Evolutionary conservation across 2,329 filamentous ascomycete species (phyloP).

Genomic region (Drechmeria coniospora): DNA sequence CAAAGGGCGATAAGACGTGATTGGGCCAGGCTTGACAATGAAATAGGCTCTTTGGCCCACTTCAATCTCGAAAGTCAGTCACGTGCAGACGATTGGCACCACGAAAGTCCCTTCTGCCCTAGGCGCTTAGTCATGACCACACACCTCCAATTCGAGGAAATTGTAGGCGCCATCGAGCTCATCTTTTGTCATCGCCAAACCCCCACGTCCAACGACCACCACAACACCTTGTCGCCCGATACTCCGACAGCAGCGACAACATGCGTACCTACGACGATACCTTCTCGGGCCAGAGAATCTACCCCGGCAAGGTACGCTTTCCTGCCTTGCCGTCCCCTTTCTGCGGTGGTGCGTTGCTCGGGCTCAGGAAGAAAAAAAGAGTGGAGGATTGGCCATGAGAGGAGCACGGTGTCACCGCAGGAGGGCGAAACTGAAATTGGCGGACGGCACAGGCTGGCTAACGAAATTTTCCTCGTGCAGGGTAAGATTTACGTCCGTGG

Average conservation of each 20-base stretch:
- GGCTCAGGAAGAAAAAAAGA: no score
- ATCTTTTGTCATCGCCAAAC: constrained; percentile 22
- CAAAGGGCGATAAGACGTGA: no score
- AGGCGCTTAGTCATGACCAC: constrained; percentile 25
- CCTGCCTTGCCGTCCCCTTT: constrained; percentile 4
- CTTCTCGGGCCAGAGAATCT: constrained; percentile 52
- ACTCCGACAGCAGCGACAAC: constrained; percentile 27
- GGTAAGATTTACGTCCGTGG: constrained; percentile 99
- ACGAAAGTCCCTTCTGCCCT: constrained; percentile 18
- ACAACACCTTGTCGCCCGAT: constrained; percentile 25
- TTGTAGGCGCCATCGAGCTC: constrained; percentile 18
- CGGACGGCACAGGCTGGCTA: constrained; percentile 10
- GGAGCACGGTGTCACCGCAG: not conserved
- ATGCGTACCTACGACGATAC: constrained; percentile 54
- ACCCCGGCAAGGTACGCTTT: constrained; percentile 48
- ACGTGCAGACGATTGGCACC: constrained; percentile 12
- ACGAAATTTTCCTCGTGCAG: constrained; percentile 32
- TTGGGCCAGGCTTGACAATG: no score
- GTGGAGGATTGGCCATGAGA: no score
- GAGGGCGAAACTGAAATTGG: constrained; percentile 12
- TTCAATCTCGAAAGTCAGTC: no score
- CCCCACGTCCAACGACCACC: constrained; percentile 17
- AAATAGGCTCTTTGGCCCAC: no score
- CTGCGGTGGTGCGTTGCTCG: constrained; percentile 1
- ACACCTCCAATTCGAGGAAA: constrained; percentile 25